Evolutionary conservation across 306 rosid species (phyloP), one percentile per base, ranked within the genome.

Genomic region (Luffa aegyptiaca): DNA sequence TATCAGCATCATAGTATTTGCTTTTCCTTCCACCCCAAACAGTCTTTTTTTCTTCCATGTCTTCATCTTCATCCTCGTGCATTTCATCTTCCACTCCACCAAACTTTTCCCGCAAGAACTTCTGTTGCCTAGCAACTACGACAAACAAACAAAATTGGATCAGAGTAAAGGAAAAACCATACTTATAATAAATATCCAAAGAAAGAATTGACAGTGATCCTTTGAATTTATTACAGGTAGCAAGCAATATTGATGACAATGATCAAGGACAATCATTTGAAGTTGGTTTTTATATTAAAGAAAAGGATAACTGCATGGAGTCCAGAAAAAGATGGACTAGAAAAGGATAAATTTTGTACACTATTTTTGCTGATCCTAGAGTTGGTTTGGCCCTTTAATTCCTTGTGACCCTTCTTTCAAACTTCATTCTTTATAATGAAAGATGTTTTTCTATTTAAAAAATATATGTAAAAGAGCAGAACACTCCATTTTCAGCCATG

Each of bases 21-120:
- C 56, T 55, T 75, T 73, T 85, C 79, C 79, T 86, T 80, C 92
- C 91, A 55, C 89, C 92, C 73, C 84, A 81, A 13, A 80, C 26
- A 26, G 46, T 76, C 61, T 56, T 80, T 77, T 76, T 11, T 61
- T 87, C 88, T 58, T 88, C 95, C 48, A 85, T 90, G 3, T 88
- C 97, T 7, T 90, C 92, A 1, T 90, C 90, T 1, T 92, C 89
- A n/a, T 83, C 91, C 51, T 87, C 93, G 42, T 80, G 68, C 90
- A 87, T 83, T 77, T 81, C 90, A 68, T 92, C 97, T 75, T 88
- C 97, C 75, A 52, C 89, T 42, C 81, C 94, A 45, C 98, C 97
- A 82, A 84, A 88, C 86, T 86, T 88, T 16, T 82, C 86, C 18
- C 80, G 84, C 80, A 94, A 61, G 84, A 66, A 86, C 74, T 80